Percentiles rank a stretch among this genome's conserved stretches.
phyloP scores from a whole-genome alignment of 2,329 filamentous ascomycete species.

The Teratosphaeria epicoccoides region DNA sequence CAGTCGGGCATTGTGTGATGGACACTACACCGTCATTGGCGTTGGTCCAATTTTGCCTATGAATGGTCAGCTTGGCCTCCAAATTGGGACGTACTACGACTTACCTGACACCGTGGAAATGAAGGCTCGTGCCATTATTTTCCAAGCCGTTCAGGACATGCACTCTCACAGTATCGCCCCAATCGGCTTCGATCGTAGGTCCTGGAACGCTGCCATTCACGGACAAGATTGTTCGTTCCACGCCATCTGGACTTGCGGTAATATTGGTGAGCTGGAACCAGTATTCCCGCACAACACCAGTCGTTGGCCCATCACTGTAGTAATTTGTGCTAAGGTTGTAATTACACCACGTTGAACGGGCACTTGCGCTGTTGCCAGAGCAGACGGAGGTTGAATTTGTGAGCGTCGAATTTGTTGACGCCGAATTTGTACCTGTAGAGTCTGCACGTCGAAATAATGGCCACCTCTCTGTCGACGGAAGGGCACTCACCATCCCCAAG shows the following conservation, averaged over 20 bases:
- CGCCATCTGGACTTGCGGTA: slow-evolving; percentile 38
- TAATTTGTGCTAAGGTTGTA: slow-evolving; percentile 27
- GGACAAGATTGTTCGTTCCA: slow-evolving; percentile 29
- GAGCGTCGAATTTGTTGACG: neutral
- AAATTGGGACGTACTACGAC: too few species aligned
- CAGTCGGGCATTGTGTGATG: slow-evolving; percentile 56
- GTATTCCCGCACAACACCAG: slow-evolving; percentile 32
- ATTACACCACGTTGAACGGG: slow-evolving; percentile 23
- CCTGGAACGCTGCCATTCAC: slow-evolving; percentile 39
- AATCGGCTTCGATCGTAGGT: slow-evolving; percentile 35
- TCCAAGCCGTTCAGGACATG: slow-evolving; percentile 28
- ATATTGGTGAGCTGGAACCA: slow-evolving; percentile 34
- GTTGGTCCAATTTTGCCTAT: slow-evolving; percentile 42
- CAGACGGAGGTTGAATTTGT: slow-evolving; percentile 8
- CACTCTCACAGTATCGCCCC: slow-evolving; percentile 24
- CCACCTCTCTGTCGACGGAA: neutral
- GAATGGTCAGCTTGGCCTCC: neutral
- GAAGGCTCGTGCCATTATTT: slow-evolving; percentile 39
- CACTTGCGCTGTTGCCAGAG: slow-evolving; percentile 23
- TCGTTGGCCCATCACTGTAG: slow-evolving; percentile 27
- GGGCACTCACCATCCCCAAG: neutral
- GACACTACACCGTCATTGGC: slow-evolving; percentile 38
- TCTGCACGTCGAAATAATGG: neutral
- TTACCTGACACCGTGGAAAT: slow-evolving; percentile 39
- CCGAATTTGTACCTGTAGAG: slow-evolving; percentile 1